These are phyloP conservation scores for Eucommia ulmoides DNA, from an alignment of 257 asterid species.

Conservation along the genomic window DNA sequence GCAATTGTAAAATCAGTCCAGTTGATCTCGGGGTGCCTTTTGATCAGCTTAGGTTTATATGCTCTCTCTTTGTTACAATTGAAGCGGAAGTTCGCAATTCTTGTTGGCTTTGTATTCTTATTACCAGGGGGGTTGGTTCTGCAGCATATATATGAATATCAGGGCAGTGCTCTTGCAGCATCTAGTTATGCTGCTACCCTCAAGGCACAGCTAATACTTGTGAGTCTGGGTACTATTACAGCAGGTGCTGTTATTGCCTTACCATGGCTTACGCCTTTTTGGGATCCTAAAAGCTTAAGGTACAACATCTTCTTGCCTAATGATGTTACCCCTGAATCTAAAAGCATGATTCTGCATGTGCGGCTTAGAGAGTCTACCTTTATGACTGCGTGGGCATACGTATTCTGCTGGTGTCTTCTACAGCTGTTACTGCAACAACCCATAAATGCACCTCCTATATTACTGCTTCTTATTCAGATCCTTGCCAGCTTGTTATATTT, in stretches of 20 bases:
- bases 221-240: conserved; percentile 36
- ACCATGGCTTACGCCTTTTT: conserved; percentile 64
- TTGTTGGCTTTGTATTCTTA: conserved; percentile 29
- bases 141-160: conserved; percentile 29
- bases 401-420: conserved; percentile 69
- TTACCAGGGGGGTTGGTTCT: conserved; percentile 42
- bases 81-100: conserved; percentile 18
- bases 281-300: conserved; percentile 9
- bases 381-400: conserved; percentile 46
- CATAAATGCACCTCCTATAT: conserved; percentile 49
- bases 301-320: neutral
- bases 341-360: conserved; percentile 11
- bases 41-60: conserved; percentile 25
- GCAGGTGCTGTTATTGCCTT: conserved; percentile 26
- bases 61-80: conserved; percentile 23
- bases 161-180: conserved; percentile 21
- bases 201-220: conserved; percentile 47
- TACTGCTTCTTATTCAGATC: conserved; percentile 49
- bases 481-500: conserved; percentile 33
- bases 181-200: conserved; percentile 35
- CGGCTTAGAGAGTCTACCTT: conserved; percentile 32
- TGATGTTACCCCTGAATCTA: neutral
- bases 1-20: conserved; percentile 37
- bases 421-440: conserved; percentile 86
- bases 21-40: conserved; percentile 36